A percentile compares a stretch with the other conserved stretches of the same genome.
Evolutionary conservation across 805 yeast genomes (phyloP).

Genomic region (Metschnikowia baotianmanensis): DNA sequence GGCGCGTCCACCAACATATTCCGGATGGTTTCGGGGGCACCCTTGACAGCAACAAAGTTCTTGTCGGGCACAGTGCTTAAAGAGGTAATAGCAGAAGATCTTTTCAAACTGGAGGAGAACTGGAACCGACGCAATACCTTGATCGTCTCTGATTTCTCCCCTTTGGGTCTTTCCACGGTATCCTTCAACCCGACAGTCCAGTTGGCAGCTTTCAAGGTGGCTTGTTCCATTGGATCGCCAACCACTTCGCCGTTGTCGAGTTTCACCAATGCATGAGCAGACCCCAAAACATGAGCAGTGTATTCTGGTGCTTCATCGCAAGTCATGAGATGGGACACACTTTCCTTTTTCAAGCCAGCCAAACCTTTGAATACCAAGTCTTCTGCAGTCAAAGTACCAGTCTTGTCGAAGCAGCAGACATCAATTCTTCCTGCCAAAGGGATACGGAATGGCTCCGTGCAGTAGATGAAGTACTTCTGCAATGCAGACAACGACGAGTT

Average conservation of each 20-base stretch:
- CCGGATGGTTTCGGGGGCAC: constrained; percentile 96
- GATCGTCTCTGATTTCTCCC: constrained; percentile 45
- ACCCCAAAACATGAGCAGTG: constrained; percentile 75
- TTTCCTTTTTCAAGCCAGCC: constrained; percentile 66
- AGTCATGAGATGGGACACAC: constrained; percentile 53
- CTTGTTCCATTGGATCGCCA: constrained; percentile 99
- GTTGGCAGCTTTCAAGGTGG: constrained; percentile 80
- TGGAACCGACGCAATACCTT: constrained; percentile 90
- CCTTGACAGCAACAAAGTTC: constrained; percentile 82
- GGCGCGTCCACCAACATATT: constrained; percentile 73
- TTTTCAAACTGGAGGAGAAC: constrained; percentile 91
- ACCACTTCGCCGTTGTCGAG: constrained; percentile 96
- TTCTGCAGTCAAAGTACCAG: constrained; percentile 97
- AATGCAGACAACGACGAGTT: constrained; percentile 86
- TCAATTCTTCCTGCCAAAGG: constrained; percentile 98
- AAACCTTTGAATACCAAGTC: constrained; percentile 94
- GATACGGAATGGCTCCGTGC: constrained; percentile 98
- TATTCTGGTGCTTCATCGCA: constrained; percentile 64
- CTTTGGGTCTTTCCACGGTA: constrained; percentile 48
- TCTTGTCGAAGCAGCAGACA: constrained; percentile 97
- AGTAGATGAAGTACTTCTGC: constrained; percentile 83
- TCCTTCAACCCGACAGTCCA: constrained; percentile 85
- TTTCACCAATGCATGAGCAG: constrained; percentile 94
- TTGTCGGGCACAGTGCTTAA: constrained; percentile 44
- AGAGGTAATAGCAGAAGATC: constrained; percentile 83